Evolutionary conservation across 495 filamentous ascomycete genomes (phyloP).

Genomic region (Xylaria cubensis): DNA sequence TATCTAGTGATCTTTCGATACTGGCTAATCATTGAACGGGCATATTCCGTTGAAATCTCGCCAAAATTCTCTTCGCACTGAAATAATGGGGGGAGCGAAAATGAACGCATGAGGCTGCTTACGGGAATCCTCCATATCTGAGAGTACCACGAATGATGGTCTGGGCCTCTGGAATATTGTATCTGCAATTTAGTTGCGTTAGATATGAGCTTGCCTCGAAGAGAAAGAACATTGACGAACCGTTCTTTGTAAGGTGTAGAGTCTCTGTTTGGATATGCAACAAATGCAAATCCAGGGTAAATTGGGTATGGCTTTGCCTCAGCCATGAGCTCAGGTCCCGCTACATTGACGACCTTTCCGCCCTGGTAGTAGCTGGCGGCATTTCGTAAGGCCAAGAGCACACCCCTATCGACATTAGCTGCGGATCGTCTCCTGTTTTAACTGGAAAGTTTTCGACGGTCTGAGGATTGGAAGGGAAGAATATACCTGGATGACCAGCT

Average conservation of each 20-base stretch:
- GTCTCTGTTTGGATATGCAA: conserved; percentile 93
- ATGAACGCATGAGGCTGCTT: background rate
- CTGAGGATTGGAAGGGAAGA: background rate
- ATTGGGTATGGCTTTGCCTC: conserved; percentile 90
- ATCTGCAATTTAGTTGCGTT: conserved; percentile 42
- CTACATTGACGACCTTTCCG: conserved; percentile 71
- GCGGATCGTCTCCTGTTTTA: background rate
- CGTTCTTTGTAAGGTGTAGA: conserved; percentile 84
- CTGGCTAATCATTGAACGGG: background rate
- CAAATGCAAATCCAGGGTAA: conserved; percentile 86
- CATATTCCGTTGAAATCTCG: background rate
- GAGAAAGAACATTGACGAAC: background rate
- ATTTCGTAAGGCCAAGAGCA: conserved; percentile 85
- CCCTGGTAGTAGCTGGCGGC: conserved; percentile 83
- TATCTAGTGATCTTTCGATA: background rate
- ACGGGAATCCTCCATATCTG: conserved; percentile 82
- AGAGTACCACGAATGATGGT: conserved; percentile 78
- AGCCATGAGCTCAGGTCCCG: conserved; percentile 78
- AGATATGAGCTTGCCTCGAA: background rate
- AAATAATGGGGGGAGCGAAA: background rate
- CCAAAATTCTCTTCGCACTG: background rate
- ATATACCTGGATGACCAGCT: conserved; percentile 65
- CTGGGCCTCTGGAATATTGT: conserved; percentile 86
- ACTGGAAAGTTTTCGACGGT: background rate
- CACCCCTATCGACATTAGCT: conserved; percentile 63